Base-by-base conservation (phyloP, 108 stramenopile genomes). In the Cylindrotheca fusiformis region DNA sequence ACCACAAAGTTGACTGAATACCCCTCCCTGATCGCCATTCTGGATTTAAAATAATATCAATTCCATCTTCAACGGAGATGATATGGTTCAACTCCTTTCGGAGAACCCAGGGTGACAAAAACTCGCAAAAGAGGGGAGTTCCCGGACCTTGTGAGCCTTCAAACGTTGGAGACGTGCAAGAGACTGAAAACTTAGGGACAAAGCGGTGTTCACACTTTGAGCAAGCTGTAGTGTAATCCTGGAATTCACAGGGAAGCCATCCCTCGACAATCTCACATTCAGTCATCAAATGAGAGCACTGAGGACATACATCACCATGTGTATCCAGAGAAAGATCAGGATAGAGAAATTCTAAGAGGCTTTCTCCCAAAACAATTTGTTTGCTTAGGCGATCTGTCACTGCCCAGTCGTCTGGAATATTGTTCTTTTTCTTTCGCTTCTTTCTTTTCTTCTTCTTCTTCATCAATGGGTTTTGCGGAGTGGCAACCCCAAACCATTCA, bases 61-160 rank as follows among this genome's bases (percentile, higher is more conserved):
- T 63, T 10, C 82, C 82, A 30, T 79, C 60, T 19, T 54, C 72
- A 0, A 67, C 72, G 18, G 57, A 53, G 55, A 83, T 67, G 1
- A 88, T 60, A 41, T 79, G 77, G 56, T 73, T 68, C 8, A 91
- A 61, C 58, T 91, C 88, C 62, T 86, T 84, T 12, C 86, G 77
- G 30, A 95, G 31, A 0, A 92, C 88, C 94, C 94, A 95, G 0
- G 94, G 94, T 23, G 88, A 90, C 10, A 95, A 71, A 60, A 85
- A 90, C 49, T 90, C 90, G 55, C 90, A 91, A 63, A 83, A 92
- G 21, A 95, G 72, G 2, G 88, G 78, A 14, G 87, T 90, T 0
- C 79, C 79, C 46, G 48, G 51, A 24, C 92, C 92, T 62, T 90
- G 89, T 4, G 89, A 88, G 3, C 92, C 92, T 55, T 73, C 67